Evolutionary conservation across 192 early-diverging fungal species (phyloP), one percentile per base, ranked within the genome.

Genomic region (Coemansia sp.): DNA sequence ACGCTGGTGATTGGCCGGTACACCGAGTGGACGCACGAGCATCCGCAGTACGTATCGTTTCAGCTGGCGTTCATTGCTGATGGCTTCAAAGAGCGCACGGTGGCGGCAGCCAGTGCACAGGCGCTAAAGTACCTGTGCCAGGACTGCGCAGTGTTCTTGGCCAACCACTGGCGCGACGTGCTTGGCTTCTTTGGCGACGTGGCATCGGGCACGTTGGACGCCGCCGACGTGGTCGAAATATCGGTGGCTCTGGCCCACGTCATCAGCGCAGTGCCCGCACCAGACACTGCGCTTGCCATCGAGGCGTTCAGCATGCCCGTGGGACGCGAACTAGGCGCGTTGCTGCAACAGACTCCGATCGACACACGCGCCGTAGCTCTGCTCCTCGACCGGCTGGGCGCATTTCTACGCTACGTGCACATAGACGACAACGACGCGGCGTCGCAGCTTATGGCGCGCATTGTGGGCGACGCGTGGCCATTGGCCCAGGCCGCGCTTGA

Each of bases 1-100:
- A n/a, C n/a, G n/a, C n/a, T n/a, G n/a, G n/a, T n/a, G n/a, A n/a
- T 99, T 70, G 93, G 93, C 3, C 85, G 95, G 55, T 99, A 99
- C 69, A 90, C 96, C 21, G 85, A 85, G 59, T 99, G 97, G 97
- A 97, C 95, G 2, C 69, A 75, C 23, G 74, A 83, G 47, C 95
- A 98, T 69, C 93, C 95, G 8, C 85, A 93, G 73, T 94, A 90
- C 59, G 86, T 99, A n/a, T 72, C 86, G 29, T 96, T 93, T 73
- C 96, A 98, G 82, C 86, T 99, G 39, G 86, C 82, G 35, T 98
- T 89, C 74, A 92, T 99, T 52, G 89, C 89, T 12, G 83, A 90
- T 39, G 96, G 96, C 19, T 98, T 99, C 63, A 87, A 91, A 55
- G 88, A 94, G 61, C 75, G 83, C 23, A 95, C 97, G 31, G 86